Evolutionary conservation across 1,284 basidiomycete genomes (phyloP), one percentile per base, ranked within the genome.

Genomic region (Cryptococcus sp.): DNA sequence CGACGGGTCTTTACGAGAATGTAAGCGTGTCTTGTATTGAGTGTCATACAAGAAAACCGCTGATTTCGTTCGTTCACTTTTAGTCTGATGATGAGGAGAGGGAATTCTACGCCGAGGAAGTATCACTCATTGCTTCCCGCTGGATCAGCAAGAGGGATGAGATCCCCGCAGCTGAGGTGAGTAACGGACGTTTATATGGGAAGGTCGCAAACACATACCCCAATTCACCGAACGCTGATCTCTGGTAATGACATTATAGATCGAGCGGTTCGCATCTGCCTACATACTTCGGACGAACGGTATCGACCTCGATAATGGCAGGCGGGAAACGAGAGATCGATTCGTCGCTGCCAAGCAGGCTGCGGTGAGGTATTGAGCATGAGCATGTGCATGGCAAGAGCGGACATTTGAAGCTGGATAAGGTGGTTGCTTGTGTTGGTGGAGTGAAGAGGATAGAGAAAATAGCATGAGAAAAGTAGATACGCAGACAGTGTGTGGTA

Each of bases 51-150:
- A 20, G 6, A 19, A 8, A 6, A 20, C 17, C 4, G 25, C 20
- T 16, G 40, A 26, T 46, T 47, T 45, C 13, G 29, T 17, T 7
- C 20, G 7, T 40, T 25, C n/a, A 43, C 34, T 16, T 15, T n/a
- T 43, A 59, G 58, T 62, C 60, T 29, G 61, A 65, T n/a, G 67
- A 63, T 25, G 68, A 69, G 6, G 62, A 67, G 50, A 57, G 68
- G 38, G 67, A 73, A 50, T 79, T 68, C 59, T 72, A 71, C 38
- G 70, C 71, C 26, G 73, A 76, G 46, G 75, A 79, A 59, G 66
- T 73, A 3, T 72, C 67, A 1, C 60, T 67, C 2, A 37, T 75
- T 3, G 59, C 72, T 6, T 54, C 62, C 10, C 26, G 46, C 22
- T 70, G 70, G 67, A 47, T 62, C 6, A 17, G 49, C 0, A 49